These are phyloP conservation scores for Datisca glomerata DNA, from an alignment of 306 rosid species.

Conservation along the genomic window DNA sequence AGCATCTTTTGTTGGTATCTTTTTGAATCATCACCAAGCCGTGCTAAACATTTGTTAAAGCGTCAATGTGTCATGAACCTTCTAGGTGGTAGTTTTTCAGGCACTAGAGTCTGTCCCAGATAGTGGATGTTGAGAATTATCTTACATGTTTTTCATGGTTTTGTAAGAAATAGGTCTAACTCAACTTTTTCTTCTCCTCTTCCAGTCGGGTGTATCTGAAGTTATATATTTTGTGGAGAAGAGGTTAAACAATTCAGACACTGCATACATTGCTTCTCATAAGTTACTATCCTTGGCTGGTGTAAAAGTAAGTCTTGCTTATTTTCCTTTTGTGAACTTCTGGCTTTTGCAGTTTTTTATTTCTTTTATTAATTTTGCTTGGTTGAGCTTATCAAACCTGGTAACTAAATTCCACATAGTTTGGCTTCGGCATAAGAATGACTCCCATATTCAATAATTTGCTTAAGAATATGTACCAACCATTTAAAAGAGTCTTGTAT, in stretches of 20 bases:
- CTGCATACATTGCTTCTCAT: background rate
- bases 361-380: background rate
- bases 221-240: conserved; percentile 77
- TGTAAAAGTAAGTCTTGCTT: conserved; percentile 46
- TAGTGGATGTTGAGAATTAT: background rate
- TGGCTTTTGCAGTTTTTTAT: background rate
- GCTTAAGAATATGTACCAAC: too few relatives aligned
- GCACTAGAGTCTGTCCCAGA: background rate
- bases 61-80: too few relatives aligned
- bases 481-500: too few relatives aligned
- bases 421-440: background rate
- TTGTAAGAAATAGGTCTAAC: too few relatives aligned
- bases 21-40: too few relatives aligned
- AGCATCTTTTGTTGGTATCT: too few relatives aligned
- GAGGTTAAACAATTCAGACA: conserved; percentile 3
- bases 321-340: background rate
- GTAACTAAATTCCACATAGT: background rate
- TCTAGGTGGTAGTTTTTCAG: too few relatives aligned
- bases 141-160: background rate
- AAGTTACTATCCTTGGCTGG: conserved; percentile 13
- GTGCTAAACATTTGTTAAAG: too few relatives aligned
- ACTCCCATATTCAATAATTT: too few relatives aligned
- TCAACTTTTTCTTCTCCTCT: conserved; percentile 6
- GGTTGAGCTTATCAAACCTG: background rate
- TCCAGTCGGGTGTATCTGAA: conserved; percentile 84